These are phyloP conservation scores for Puccinia horiana DNA, from an alignment of 1,284 basidiomycete genomes.

Conservation along the genomic window DNA sequence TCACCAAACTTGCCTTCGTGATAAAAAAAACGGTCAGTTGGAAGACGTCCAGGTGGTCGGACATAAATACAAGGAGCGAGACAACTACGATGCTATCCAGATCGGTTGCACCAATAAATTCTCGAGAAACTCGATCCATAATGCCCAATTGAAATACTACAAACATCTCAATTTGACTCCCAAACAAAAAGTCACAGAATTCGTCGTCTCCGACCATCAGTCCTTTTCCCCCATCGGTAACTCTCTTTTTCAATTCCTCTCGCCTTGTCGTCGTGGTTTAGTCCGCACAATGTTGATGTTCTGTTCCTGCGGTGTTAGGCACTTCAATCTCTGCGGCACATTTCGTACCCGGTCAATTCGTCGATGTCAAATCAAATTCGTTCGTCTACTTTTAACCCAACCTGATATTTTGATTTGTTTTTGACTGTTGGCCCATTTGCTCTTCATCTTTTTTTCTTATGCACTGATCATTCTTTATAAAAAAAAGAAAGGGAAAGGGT, in stretches of 20 bases:
- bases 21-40: slow-evolving; percentile 57
- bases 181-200: slow-evolving; percentile 86
- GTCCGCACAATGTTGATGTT: background rate
- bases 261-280: background rate
- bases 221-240: slow-evolving; percentile 83
- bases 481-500: slow-evolving; percentile 83
- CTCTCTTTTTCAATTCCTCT: slow-evolving; percentile 55
- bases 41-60: slow-evolving; percentile 62
- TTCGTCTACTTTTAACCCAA: slow-evolving; percentile 62
- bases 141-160: slow-evolving; percentile 61
- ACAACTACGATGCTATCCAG: slow-evolving; percentile 79
- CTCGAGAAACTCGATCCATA: slow-evolving; percentile 76
- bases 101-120: slow-evolving; percentile 76
- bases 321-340: slow-evolving; percentile 86
- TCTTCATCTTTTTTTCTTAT: background rate
- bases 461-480: slow-evolving; percentile 42
- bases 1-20: background rate
- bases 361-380: slow-evolving; percentile 91
- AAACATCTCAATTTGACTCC: slow-evolving; percentile 75
- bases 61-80: slow-evolving; percentile 53
- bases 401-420: background rate
- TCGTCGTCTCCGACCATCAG: slow-evolving; percentile 75
- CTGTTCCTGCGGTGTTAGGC: slow-evolving; percentile 62
- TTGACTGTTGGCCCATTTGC: slow-evolving; percentile 13
- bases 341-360: slow-evolving; percentile 95